Base-by-base conservation (phyloP, 768 basidiomycete species). In the Lactarius deliciosus region DNA sequence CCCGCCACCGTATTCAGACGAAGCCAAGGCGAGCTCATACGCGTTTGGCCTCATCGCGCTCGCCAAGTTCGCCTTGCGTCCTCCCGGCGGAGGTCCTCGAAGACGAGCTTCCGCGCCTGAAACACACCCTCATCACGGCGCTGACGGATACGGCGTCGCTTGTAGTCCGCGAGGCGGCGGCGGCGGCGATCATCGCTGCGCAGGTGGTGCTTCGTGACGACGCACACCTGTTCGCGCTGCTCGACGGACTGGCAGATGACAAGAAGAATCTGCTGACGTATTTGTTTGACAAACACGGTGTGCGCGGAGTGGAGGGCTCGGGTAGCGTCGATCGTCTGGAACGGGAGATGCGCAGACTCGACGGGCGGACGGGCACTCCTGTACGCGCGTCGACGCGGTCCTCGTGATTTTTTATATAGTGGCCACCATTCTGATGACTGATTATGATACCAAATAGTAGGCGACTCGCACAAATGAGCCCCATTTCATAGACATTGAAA, bases 181-280 rank as follows among this genome's bases (percentile, higher is more conserved):
- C 92, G 2, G 88, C 88, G 1, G 81, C 85, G 16, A 92, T 93
- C 73, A 91, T 92, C 68, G 89, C 93, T 16, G 90, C 91, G 0
- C 93, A 94, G 71, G 80, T 93, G 38, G 87, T 94, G 63, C 78
- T 95, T 47, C 84, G 86, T 30, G 92, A 95, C 73, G 93, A 94
- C 74, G 86, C 87, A 0, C 91, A 92, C 70, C 79, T 95, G 1
- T 95, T 95, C 71, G 80, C 85, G 43, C 83, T 95, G 20, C 78
- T 95, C 55, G 90, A 92, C 64, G 90, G 89, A 6, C 80, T 95
- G 50, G 86, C 91, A n/a, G 89, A 92, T 67, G 91, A 92, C 72
- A 92, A 94, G 81, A 94, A 93, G 81, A 94, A 95, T 73, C 79
- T 94, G 20, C 79, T 95, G 58, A 92, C 93, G 1, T 95, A 95